Evolutionary conservation across 169 alveolate genomes (phyloP).

Genomic region (Cryptosporidium felis): DNA sequence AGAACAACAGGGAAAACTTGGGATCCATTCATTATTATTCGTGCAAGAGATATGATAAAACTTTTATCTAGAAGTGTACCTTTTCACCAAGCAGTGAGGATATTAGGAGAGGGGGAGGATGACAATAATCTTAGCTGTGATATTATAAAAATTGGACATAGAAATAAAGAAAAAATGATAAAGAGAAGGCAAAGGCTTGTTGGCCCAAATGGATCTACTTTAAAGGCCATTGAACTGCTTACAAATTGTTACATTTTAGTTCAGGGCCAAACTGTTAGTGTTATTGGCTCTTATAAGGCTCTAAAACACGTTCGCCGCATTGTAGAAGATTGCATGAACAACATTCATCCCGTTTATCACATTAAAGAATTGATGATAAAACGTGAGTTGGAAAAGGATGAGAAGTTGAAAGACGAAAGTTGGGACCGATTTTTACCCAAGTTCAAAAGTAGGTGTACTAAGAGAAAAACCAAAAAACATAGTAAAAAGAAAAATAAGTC

Average conservation of each 20-base stretch:
- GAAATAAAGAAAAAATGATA: conserved; percentile 96
- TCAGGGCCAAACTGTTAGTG: conserved; percentile 98
- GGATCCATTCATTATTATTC: conserved; percentile 96
- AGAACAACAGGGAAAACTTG: conserved; percentile 96
- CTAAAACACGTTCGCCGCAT: conserved; percentile 92
- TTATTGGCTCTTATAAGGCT: conserved; percentile 95
- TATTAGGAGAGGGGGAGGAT: conserved; percentile 87
- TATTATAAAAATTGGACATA: conserved; percentile 96
- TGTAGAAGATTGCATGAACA: conserved; percentile 97
- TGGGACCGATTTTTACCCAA: conserved; percentile 98
- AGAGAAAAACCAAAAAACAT: conserved; percentile 81
- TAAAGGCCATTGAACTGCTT: conserved; percentile 95
- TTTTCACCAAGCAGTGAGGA: conserved; percentile 95
- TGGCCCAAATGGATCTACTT: conserved; percentile 99
- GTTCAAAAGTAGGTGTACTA: conserved; percentile 95
- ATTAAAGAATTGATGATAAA: conserved; percentile 98
- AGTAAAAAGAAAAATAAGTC: conserved; percentile 87
- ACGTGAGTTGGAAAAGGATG: conserved; percentile 96
- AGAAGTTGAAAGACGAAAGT: conserved; percentile 88
- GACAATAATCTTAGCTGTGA: conserved; percentile 84
- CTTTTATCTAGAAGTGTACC: conserved; percentile 98
- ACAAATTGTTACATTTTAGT: conserved; percentile 98
- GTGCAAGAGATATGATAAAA: conserved; percentile 97
- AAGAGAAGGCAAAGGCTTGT: conserved; percentile 98
- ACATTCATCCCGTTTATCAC: conserved; percentile 98